Evolutionary conservation across 495 filamentous ascomycete species (phyloP).

Genomic region (Letharia columbiana): DNA sequence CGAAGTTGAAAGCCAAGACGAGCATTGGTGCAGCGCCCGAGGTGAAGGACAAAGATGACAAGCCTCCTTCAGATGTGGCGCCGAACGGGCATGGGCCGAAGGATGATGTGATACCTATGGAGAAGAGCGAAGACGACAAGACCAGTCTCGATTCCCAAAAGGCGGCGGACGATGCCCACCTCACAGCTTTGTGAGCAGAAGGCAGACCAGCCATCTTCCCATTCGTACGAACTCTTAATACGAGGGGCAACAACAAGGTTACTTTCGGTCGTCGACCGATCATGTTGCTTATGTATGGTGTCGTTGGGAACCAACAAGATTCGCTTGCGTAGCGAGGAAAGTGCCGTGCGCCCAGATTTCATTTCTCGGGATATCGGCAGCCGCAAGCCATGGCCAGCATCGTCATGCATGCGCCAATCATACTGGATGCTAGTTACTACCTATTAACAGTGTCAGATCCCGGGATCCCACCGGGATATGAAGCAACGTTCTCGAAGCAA

Average conservation of each 20-base stretch:
- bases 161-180: neutral
- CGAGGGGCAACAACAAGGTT: neutral
- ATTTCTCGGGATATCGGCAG: neutral
- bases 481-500: slow-evolving; percentile 1
- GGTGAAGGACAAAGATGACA: slow-evolving; percentile 1
- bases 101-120: neutral
- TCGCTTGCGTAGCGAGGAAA: neutral
- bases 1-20: slow-evolving; percentile 23
- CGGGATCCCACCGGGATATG: neutral
- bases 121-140: neutral
- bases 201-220: neutral
- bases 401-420: neutral
- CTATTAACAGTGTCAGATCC: neutral
- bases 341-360: neutral
- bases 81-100: neutral
- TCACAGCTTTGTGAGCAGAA: neutral
- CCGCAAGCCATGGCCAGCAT: neutral
- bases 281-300: neutral
- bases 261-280: neutral
- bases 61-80: slow-evolving; percentile 1
- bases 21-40: slow-evolving; percentile 2
- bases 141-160: neutral
- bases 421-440: neutral
- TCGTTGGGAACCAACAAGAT: neutral
- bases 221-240: neutral